Evolutionary conservation across 805 yeast genomes (phyloP), one percentile per base, ranked within the genome.

Genomic region (Alloascoidea africana): DNA sequence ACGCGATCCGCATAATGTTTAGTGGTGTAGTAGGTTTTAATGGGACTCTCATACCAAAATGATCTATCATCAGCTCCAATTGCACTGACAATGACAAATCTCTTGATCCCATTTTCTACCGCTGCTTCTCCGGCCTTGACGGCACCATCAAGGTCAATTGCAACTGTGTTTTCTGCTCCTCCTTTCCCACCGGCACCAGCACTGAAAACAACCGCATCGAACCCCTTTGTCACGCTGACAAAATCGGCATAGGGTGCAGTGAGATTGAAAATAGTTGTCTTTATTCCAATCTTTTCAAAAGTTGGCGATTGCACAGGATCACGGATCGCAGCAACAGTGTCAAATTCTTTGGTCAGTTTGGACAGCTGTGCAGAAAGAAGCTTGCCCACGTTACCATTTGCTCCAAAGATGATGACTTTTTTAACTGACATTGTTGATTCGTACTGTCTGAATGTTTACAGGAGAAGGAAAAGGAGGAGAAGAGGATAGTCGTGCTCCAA

Each of bases 181-280:
- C 69, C 68, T 34, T 65, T 66, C 2, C 80, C 81, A 14, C 71
- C 76, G 2, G 78, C 71, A 5, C 82, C 82, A 0, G 78, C 81
- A 32, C 68, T 55, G 57, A 73, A 71, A 1, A 76, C 70, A 3
- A 75, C 71, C 5, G 73, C 73, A 44, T 70, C 72, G 27, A 59
- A 62, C 2, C 73, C 76, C 33, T 54, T 50, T n/a, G n/a, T n/a
- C n/a, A n/a, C n/a, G n/a, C n/a, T n/a, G 27, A 75, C 47, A 0
- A 54, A 56, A 2, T 48, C 42, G 0, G 62, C 53, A 19, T 73
- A 49, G 4, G 58, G 57, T 27, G 62, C 62, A 36, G 69, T 50
- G 27, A 62, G 55, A 16, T 68, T 60, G 8, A 60, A 52, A 8
- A 55, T 46, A 3, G 68, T 57, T 6, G 56, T 46, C 3, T 55